Conservation (phyloP, 371 early-diverging fungal species). For the Zychaea mexicana region DNA sequence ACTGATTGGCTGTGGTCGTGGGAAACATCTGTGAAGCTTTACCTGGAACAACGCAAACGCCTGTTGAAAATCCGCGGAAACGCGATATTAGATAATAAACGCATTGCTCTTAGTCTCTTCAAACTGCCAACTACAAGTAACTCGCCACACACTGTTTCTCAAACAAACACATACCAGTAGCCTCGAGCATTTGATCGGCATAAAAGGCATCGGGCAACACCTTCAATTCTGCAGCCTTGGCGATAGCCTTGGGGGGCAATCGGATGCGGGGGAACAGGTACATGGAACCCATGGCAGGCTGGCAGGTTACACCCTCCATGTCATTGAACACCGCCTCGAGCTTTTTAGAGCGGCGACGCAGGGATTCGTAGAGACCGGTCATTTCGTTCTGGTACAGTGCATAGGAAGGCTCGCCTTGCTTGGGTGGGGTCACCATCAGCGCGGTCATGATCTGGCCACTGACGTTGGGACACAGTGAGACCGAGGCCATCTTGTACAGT, state of each 20-base stretch:
- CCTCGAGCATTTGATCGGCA: slow-evolving; percentile 58
- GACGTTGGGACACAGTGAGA: slow-evolving; percentile 90
- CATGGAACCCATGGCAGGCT: slow-evolving; percentile 91
- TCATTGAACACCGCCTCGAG: slow-evolving; percentile 80
- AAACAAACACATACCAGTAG: slow-evolving; percentile 68
- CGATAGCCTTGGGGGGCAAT: slow-evolving; percentile 75
- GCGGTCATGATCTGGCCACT: slow-evolving; percentile 88
- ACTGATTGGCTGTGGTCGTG: slow-evolving; percentile 1
- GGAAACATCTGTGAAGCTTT: neutral
- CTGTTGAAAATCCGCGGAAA: neutral
- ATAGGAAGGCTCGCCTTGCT: slow-evolving; percentile 79
- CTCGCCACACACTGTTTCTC: too few species aligned
- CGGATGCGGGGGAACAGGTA: slow-evolving; percentile 91
- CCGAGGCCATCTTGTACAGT: slow-evolving; percentile 93
- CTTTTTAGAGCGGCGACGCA: slow-evolving; percentile 78
- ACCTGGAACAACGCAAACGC: slow-evolving; percentile 17
- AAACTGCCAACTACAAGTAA: too few species aligned
- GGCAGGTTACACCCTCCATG: slow-evolving; percentile 88
- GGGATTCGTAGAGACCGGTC: slow-evolving; percentile 77
- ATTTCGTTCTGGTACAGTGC: slow-evolving; percentile 75
- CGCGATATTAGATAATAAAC: neutral
- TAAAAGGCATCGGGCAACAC: slow-evolving; percentile 78
- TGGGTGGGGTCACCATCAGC: slow-evolving; percentile 93
- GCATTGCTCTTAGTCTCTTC: neutral
- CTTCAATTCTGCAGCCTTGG: slow-evolving; percentile 64